These are phyloP conservation scores for Fusarium algeriense DNA, from an alignment of 2,329 filamentous ascomycete species.

Conservation along the genomic window DNA sequence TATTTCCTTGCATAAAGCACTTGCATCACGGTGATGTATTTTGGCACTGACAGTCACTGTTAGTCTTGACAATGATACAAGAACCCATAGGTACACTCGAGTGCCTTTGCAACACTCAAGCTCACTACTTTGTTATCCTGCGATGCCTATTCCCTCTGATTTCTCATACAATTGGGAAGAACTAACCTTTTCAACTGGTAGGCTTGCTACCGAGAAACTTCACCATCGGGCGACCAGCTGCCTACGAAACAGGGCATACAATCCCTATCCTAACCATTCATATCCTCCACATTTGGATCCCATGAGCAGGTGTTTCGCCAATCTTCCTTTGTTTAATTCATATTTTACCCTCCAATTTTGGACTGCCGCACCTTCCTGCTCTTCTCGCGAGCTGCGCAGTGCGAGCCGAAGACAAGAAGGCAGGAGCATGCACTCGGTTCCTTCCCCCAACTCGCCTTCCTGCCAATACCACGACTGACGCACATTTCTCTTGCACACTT, in stretches of 20 bases:
- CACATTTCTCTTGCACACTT: slow-evolving; percentile 1
- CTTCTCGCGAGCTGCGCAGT: neutral
- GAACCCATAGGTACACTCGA: neutral
- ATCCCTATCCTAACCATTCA: slow-evolving; percentile 16
- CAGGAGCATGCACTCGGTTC: slow-evolving; percentile 16
- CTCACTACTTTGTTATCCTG: neutral
- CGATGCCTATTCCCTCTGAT: neutral
- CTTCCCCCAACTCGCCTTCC: slow-evolving; percentile 1
- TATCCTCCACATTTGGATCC: slow-evolving; percentile 15
- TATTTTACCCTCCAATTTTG: neutral
- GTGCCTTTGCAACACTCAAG: slow-evolving; percentile 1
- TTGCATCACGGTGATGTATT: neutral
- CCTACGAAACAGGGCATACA: neutral
- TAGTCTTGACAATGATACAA: neutral
- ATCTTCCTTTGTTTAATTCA: neutral
- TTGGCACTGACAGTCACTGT: slow-evolving; percentile 8
- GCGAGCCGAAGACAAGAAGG: slow-evolving; percentile 4
- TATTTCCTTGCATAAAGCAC: neutral
- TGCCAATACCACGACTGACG: slow-evolving; percentile 1
- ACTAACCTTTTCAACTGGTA: neutral
- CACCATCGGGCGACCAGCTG: neutral
- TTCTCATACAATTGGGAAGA: neutral
- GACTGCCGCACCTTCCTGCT: neutral
- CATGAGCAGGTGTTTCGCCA: neutral
- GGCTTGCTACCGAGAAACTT: neutral